Evolutionary conservation across 1,139 yeast genomes (phyloP), one percentile per base, ranked within the genome.

Genomic region (Saccharomyces hybrid): DNA sequence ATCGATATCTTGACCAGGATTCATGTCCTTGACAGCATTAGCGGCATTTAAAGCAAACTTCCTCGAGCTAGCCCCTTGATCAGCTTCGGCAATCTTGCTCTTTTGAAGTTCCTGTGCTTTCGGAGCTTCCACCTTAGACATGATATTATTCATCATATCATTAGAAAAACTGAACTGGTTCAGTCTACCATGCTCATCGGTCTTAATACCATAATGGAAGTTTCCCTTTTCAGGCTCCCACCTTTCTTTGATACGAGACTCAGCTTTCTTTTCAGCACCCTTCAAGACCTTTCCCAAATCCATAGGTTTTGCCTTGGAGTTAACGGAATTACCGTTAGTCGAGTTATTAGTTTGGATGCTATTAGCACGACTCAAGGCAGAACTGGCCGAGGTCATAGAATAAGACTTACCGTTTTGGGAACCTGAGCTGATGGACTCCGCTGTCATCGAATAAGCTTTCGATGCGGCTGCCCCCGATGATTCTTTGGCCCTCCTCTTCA

Each of bases 11-110:
- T 38, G 51, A 29, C 53, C 48, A 54, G 68, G 66, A 50, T 64
- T 62, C 49, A 60, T 60, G 57, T 69, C 72, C 57, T 66, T 69
- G 38, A 82, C 83, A 47, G 78, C 77, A 52, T 74, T 69, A 52
- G 78, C 83, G 11, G 84, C 85, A 38, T 72, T 67, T 11, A 73
- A 72, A 28, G 80, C 83, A 41, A 62, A 57, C 28, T 48, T 48
- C 11, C 50, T 31, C 34, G 34, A 31, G 34, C 34, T 3, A 4
- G 34, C 34, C 5, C 4, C 34, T 31, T 4, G 34, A 31, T 31
- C 34, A 23, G 46, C 49, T 14, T 46, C 31, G 16, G 29, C 14
- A 42, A 57, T 57, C 41, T 51, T 55, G 41, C 16, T 52, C 42
- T 13, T 46, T 38, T 26, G 44, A 23, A 27, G 27, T 4, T 29